phyloP scores from a whole-genome alignment of 768 basidiomycete genomes.

The Pleurotus ostreatus region DNA sequence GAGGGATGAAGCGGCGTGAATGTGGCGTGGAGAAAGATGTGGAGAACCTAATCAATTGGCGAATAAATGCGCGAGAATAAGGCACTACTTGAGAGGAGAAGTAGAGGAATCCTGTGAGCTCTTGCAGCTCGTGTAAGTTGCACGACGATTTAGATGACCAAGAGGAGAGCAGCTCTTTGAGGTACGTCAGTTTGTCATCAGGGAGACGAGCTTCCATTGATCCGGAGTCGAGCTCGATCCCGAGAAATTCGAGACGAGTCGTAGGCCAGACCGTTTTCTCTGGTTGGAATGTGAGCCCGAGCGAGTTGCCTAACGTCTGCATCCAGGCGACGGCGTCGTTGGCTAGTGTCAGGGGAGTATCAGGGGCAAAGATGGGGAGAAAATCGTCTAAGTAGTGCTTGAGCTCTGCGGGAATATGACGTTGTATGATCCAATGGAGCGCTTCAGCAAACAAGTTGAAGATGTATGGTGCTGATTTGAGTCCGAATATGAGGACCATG shows the following conservation, averaged over 20 bases:
- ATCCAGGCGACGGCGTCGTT: slow-evolving; percentile 25
- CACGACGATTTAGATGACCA: slow-evolving; percentile 13
- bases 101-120: no score
- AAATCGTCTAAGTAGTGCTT: slow-evolving; percentile 34
- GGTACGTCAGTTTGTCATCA: slow-evolving; percentile 23
- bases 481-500: slow-evolving; percentile 26
- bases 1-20: no score
- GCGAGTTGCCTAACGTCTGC: slow-evolving; percentile 18
- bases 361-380: slow-evolving; percentile 19
- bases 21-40: no score
- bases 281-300: slow-evolving; percentile 26
- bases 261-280: slow-evolving; percentile 22
- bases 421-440: slow-evolving; percentile 13
- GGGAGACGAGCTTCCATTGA: slow-evolving; percentile 30
- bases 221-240: background rate
- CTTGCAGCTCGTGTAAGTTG: no score
- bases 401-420: slow-evolving; percentile 25
- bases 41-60: no score
- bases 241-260: background rate
- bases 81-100: no score
- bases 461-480: slow-evolving; percentile 18
- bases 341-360: background rate
- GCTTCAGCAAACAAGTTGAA: no score
- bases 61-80: no score
- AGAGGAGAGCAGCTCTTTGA: slow-evolving; percentile 16